A percentile compares a stretch with the other conserved stretches of the same genome.
These are phyloP conservation scores for Medicago truncatula DNA, from an alignment of 306 rosid species.

Conservation along the genomic window MtrunA17r5.0-ANR NC_053049.1:6580001-6580500, in stretches of 20 bases:
- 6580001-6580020: slow-evolving; percentile 96
- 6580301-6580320: background rate
- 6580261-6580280: background rate
- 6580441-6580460: slow-evolving; percentile 88
- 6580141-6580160: background rate
- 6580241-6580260: background rate
- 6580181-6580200: background rate
- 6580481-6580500: slow-evolving; percentile 28
- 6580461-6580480: slow-evolving; percentile 26
- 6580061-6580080: background rate
- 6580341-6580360: slow-evolving; percentile 28
- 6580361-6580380: slow-evolving; percentile 99
- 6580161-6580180: background rate
- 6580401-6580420: slow-evolving; percentile 86
- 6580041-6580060: background rate
- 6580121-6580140: background rate
- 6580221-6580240: background rate
- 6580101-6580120: background rate
- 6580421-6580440: slow-evolving; percentile 96
- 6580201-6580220: background rate
- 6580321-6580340: background rate
- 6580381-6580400: slow-evolving; percentile 92
- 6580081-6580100: background rate
- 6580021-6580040: slow-evolving; percentile 45
- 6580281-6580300: background rate